A percentile compares a stretch with the other conserved stretches of the same genome.
phyloP scores from a whole-genome alignment of 352 stramenopile genomes.

The Globisporangium takayamanum region DNA sequence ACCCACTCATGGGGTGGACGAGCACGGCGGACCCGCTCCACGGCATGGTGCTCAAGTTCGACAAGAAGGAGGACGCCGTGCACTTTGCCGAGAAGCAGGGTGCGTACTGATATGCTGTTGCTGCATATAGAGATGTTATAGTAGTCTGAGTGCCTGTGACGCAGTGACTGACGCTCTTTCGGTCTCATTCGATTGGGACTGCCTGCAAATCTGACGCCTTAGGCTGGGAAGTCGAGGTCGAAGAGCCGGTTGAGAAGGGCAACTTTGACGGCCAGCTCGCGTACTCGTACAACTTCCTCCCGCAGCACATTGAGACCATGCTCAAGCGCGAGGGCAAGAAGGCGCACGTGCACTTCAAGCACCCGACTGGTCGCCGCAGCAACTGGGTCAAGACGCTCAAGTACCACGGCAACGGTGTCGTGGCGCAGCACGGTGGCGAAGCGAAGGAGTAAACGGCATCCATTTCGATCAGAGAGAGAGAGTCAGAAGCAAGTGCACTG shows the following conservation, averaged over 20 bases:
- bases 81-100: slow-evolving; percentile 74
- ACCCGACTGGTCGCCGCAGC: slow-evolving; percentile 65
- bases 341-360: slow-evolving; percentile 61
- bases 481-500: no score
- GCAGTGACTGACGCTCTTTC: background rate
- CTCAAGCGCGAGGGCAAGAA: slow-evolving; percentile 83
- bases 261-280: slow-evolving; percentile 75
- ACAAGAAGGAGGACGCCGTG: slow-evolving; percentile 82
- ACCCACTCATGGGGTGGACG: slow-evolving; percentile 94
- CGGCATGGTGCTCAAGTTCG: slow-evolving; percentile 82
- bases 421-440: slow-evolving; percentile 74
- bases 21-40: slow-evolving; percentile 85
- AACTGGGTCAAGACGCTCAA: slow-evolving; percentile 88
- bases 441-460: slow-evolving; percentile 44
- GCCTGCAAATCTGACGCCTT: background rate
- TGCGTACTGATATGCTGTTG: background rate
- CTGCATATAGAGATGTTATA: background rate
- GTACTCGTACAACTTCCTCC: slow-evolving; percentile 87
- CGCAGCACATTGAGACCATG: slow-evolving; percentile 58
- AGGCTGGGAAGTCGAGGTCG: slow-evolving; percentile 80
- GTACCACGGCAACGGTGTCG: slow-evolving; percentile 77
- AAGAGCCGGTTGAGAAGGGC: slow-evolving; percentile 60
- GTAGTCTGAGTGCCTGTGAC: background rate
- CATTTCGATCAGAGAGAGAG: no score
- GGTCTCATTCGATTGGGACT: background rate